A percentile compares a stretch with the other conserved stretches of the same genome.
Evolutionary conservation across 2,329 filamentous ascomycete genomes (phyloP).

Genomic region (Zymoseptoria pseudotritici): DNA sequence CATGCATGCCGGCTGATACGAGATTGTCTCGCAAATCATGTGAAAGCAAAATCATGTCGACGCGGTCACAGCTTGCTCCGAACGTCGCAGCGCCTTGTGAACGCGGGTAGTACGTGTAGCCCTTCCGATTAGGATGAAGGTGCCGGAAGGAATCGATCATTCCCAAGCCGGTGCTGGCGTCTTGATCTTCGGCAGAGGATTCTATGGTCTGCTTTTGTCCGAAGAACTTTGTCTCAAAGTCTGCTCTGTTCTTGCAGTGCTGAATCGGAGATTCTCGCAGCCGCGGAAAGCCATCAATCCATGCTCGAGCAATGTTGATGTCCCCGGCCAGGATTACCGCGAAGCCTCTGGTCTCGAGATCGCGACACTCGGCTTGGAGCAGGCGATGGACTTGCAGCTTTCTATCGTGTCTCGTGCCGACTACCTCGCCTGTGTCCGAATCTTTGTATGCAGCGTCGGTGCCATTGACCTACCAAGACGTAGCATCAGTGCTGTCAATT

Average conservation of each 20-base stretch:
- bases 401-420: conserved; percentile 44
- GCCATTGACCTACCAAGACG: conserved; percentile 41
- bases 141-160: conserved; percentile 45
- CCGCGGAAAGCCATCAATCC: conserved; percentile 41
- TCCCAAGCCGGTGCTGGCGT: conserved; percentile 18
- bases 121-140: conserved; percentile 34
- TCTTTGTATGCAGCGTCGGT: conserved; percentile 42
- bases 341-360: conserved; percentile 36
- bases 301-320: conserved; percentile 43
- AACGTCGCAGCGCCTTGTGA: conserved; percentile 32
- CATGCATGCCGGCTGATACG: conserved; percentile 34
- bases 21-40: conserved; percentile 32
- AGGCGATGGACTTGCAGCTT: conserved; percentile 44
- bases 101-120: conserved; percentile 45
- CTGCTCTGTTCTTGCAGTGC: conserved; percentile 44
- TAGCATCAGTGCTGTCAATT: not conserved
- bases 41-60: conserved; percentile 46
- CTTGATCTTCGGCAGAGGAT: not conserved
- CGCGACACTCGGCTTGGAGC: conserved; percentile 39
- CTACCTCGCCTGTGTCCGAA: conserved; percentile 34
- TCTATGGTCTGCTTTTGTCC: conserved; percentile 9
- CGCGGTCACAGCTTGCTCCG: conserved; percentile 47
- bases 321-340: conserved; percentile 45
- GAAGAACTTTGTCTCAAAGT: conserved; percentile 47
- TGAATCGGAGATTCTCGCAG: conserved; percentile 39